phyloP scores from a whole-genome alignment of 768 basidiomycete genomes.

The Chalciporus pseudorubinellus region DNA sequence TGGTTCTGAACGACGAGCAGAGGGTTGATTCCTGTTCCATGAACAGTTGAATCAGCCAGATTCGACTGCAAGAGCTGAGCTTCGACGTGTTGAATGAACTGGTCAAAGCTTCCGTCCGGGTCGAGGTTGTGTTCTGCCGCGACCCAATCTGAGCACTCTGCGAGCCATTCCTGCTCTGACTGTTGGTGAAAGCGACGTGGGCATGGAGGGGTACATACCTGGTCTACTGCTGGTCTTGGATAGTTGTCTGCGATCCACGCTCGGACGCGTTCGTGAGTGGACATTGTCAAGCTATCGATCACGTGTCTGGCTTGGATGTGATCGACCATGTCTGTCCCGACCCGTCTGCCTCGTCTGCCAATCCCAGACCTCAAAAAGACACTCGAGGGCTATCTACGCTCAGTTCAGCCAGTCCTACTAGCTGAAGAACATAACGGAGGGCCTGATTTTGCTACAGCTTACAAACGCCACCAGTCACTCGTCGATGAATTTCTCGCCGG shows the following conservation, averaged over 20 bases:
- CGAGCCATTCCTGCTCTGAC: constrained; percentile 64
- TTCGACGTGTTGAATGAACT: constrained; percentile 56
- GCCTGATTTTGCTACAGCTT: constrained; percentile 37
- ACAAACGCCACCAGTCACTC: constrained; percentile 19
- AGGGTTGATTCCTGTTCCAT: constrained; percentile 59
- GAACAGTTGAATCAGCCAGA: constrained; percentile 67
- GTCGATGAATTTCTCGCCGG: constrained; percentile 16
- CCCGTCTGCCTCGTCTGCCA: constrained; percentile 66
- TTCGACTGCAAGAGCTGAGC: constrained; percentile 70
- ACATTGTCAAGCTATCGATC: constrained; percentile 16
- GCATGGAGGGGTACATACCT: constrained; percentile 36
- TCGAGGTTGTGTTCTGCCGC: constrained; percentile 44
- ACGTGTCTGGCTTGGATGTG: constrained; percentile 18
- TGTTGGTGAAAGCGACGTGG: neutral
- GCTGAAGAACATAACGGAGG: constrained; percentile 68
- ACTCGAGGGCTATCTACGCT: constrained; percentile 73
- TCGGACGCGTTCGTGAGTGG: constrained; percentile 32
- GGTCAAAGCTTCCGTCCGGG: constrained; percentile 45
- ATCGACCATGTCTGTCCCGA: constrained; percentile 13
- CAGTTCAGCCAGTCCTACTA: constrained; percentile 73
- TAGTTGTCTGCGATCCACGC: constrained; percentile 57
- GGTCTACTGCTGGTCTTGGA: constrained; percentile 62
- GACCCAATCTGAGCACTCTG: constrained; percentile 69
- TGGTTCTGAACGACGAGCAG: constrained; percentile 15
- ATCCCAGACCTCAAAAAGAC: constrained; percentile 77